Conservation (phyloP, 2,329 filamentous ascomycete genomes). For the Phyllosticta paracitricarpa region DNA sequence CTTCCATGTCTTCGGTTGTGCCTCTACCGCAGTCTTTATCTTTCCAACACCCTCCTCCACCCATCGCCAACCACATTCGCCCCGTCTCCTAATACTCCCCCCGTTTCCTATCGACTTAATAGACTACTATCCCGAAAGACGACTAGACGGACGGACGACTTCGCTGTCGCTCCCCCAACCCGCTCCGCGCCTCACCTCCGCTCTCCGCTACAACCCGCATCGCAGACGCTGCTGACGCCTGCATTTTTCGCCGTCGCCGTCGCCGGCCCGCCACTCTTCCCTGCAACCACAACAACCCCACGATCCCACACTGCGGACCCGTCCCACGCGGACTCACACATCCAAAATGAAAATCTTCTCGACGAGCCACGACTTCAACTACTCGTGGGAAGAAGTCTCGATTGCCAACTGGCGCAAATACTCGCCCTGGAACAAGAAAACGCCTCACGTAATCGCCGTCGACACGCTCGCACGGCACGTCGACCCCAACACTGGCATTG, state of each 20-base stretch:
- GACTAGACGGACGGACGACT: background rate
- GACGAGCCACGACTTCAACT: conserved; percentile 81
- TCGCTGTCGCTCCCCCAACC: background rate
- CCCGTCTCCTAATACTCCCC: background rate
- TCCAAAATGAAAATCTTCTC: conserved; percentile 84
- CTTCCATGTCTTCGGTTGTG: background rate
- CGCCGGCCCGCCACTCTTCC: background rate
- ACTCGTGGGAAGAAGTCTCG: conserved; percentile 97
- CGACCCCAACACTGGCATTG: conserved; percentile 55
- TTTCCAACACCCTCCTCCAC: background rate
- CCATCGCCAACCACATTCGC: background rate
- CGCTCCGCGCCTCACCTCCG: background rate
- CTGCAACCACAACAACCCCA: background rate
- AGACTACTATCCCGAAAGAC: background rate
- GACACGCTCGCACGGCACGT: conserved; percentile 74
- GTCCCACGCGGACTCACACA: background rate
- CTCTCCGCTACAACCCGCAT: background rate
- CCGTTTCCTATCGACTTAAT: background rate
- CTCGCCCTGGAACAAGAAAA: conserved; percentile 97
- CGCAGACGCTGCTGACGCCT: background rate
- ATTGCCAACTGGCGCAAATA: conserved; percentile 98
- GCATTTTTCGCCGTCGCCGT: background rate
- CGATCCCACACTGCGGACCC: background rate
- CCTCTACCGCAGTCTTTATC: background rate
- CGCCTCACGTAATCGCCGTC: conserved; percentile 90